Evolutionary conservation across 805 yeast genomes (phyloP).

Genomic region (Suhomyces sp.): DNA sequence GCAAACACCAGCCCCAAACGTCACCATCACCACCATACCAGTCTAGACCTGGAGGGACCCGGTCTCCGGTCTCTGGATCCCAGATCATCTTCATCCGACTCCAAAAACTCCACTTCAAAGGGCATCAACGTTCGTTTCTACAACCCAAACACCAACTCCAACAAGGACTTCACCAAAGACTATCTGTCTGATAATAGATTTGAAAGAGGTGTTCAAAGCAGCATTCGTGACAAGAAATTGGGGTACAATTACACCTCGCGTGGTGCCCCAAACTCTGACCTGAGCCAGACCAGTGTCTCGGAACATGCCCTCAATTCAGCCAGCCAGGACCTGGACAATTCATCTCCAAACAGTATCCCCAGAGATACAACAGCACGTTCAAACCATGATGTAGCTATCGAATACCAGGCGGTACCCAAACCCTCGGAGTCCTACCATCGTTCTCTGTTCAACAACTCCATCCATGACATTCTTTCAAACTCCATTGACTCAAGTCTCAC

Average conservation of each 20-base stretch:
- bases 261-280: too few relatives aligned
- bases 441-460: constrained; percentile 12
- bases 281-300: neutral
- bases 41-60: neutral
- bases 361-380: too few relatives aligned
- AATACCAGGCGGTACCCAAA: too few relatives aligned
- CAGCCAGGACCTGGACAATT: too few relatives aligned
- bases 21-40: neutral
- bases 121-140: neutral
- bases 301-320: too few relatives aligned
- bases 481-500: constrained; percentile 3
- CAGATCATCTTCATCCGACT: neutral
- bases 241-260: too few relatives aligned
- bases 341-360: neutral
- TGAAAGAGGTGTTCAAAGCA: neutral
- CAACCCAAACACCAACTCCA: neutral
- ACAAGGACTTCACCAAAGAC: neutral
- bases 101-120: neutral
- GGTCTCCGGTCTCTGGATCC: neutral
- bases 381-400: too few relatives aligned
- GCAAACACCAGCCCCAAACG: neutral
- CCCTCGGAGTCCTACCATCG: neutral
- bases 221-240: too few relatives aligned
- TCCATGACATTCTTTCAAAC: constrained; percentile 12
- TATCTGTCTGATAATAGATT: neutral